These are phyloP conservation scores for Fusarium staphyleae DNA, from an alignment of 2,329 filamentous ascomycete genomes.

Conservation along the genomic window DNA sequence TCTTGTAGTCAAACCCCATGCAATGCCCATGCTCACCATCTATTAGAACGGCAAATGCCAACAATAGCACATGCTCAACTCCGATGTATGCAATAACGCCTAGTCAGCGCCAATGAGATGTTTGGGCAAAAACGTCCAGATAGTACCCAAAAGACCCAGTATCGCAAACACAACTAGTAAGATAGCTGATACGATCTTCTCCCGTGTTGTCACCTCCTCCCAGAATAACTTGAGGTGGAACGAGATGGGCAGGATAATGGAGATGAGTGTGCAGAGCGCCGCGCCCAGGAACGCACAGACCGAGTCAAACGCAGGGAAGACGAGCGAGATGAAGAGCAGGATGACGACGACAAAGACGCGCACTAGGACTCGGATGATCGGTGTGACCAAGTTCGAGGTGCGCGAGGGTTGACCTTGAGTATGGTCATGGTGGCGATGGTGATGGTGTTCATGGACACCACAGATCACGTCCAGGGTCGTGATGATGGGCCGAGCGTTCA, in stretches of 20 bases:
- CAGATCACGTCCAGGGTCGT: conserved; percentile 82
- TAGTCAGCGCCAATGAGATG: conserved; percentile 67
- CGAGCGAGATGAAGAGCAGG: conserved; percentile 76
- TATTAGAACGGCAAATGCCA: too few relatives aligned
- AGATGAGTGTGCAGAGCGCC: conserved; percentile 91
- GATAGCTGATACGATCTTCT: conserved; percentile 71
- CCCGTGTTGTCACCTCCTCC: conserved; percentile 67
- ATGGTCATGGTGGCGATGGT: conserved; percentile 46
- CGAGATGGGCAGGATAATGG: conserved; percentile 83
- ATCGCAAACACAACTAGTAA: conserved; percentile 73
- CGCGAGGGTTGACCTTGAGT: conserved; percentile 43
- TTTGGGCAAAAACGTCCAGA: conserved; percentile 88
- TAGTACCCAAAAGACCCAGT: conserved; percentile 78
- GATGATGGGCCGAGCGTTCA: conserved; percentile 88
- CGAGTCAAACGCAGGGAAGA: conserved; percentile 80
- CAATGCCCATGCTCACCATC: too few relatives aligned
- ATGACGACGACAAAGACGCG: conserved; percentile 72
- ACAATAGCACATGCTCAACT: background rate
- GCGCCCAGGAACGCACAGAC: conserved; percentile 93
- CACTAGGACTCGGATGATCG: conserved; percentile 62
- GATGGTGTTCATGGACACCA: conserved; percentile 66
- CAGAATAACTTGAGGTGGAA: conserved; percentile 93
- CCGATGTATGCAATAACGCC: background rate
- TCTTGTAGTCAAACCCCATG: background rate
- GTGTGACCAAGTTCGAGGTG: conserved; percentile 52